Conservation (phyloP, 257 asterid genomes). For the Solanum pennellii region DNA sequence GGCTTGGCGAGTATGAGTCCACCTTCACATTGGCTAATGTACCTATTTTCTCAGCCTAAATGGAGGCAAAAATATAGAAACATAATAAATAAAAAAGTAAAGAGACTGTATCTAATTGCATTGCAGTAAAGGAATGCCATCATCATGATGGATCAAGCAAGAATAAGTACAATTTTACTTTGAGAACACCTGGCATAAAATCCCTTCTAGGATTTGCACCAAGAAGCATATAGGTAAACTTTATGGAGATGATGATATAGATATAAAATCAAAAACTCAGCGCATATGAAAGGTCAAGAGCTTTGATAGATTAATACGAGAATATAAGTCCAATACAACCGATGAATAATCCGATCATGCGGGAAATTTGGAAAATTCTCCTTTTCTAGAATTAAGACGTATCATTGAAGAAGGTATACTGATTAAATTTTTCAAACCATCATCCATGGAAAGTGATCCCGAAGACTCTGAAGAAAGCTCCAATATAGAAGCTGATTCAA, state of each 20-base stretch:
- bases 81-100: too few relatives aligned
- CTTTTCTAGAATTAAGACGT: conserved; percentile 23
- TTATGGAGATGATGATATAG: conserved; percentile 21
- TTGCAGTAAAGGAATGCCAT: too few relatives aligned
- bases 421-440: conserved; percentile 19
- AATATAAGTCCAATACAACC: conserved; percentile 26
- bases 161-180: conserved; percentile 8
- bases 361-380: conserved; percentile 20
- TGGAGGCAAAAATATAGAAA: too few relatives aligned
- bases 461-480: conserved; percentile 41
- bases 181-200: conserved; percentile 13
- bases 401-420: conserved; percentile 31
- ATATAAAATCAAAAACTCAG: conserved; percentile 11
- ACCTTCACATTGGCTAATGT: too few relatives aligned
- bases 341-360: conserved; percentile 26
- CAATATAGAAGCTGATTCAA: conserved; percentile 10
- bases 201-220: conserved; percentile 16
- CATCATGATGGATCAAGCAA: too few relatives aligned
- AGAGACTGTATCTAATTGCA: too few relatives aligned
- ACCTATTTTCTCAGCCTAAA: too few relatives aligned
- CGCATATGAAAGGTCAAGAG: conserved; percentile 37
- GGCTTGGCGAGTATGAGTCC: too few relatives aligned
- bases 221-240: conserved; percentile 12
- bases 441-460: conserved; percentile 29
- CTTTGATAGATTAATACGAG: conserved; percentile 24